Conservation (phyloP, 441 rosid species). For the Populus hybrid region DNA sequence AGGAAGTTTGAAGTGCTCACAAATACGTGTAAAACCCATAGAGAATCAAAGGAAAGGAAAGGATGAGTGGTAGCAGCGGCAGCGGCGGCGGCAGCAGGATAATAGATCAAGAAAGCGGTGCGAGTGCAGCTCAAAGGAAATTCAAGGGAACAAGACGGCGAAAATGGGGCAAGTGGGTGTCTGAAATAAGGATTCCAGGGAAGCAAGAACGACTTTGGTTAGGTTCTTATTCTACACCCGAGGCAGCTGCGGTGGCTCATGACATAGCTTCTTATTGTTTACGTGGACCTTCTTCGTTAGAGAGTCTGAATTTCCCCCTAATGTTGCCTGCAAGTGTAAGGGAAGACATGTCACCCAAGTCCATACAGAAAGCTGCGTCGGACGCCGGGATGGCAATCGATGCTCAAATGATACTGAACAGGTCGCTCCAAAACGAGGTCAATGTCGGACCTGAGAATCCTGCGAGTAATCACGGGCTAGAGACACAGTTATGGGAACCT, state of each 20-base stretch:
- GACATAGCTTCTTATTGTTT: slow-evolving; percentile 75
- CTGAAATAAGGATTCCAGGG: slow-evolving; percentile 77
- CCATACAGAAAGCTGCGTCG: slow-evolving; percentile 72
- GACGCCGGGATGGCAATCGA: slow-evolving; percentile 91
- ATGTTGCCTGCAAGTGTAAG: slow-evolving; percentile 36
- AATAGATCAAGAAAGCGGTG: slow-evolving; percentile 9
- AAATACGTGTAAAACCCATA: too few relatives aligned
- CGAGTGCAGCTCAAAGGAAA: slow-evolving; percentile 25
- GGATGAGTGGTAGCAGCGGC: neutral
- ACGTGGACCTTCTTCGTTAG: slow-evolving; percentile 35
- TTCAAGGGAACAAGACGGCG: slow-evolving; percentile 67
- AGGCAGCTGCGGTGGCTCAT: slow-evolving; percentile 83
- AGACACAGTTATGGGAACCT: slow-evolving; percentile 12
- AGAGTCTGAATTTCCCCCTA: slow-evolving; percentile 52
- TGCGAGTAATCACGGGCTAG: neutral
- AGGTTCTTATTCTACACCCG: slow-evolving; percentile 68
- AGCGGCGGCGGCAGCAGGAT: neutral
- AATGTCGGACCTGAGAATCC: too few relatives aligned
- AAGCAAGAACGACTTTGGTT: slow-evolving; percentile 83
- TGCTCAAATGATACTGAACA: slow-evolving; percentile 34
- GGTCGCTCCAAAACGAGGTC: neutral
- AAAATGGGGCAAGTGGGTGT: slow-evolving; percentile 96
- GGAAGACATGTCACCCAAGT: slow-evolving; percentile 52
- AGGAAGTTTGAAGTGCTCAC: neutral
- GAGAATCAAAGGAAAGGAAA: too few relatives aligned